phyloP scores from a whole-genome alignment of 202 grass and related monocot genomes.

The Digitaria exilis region DNA sequence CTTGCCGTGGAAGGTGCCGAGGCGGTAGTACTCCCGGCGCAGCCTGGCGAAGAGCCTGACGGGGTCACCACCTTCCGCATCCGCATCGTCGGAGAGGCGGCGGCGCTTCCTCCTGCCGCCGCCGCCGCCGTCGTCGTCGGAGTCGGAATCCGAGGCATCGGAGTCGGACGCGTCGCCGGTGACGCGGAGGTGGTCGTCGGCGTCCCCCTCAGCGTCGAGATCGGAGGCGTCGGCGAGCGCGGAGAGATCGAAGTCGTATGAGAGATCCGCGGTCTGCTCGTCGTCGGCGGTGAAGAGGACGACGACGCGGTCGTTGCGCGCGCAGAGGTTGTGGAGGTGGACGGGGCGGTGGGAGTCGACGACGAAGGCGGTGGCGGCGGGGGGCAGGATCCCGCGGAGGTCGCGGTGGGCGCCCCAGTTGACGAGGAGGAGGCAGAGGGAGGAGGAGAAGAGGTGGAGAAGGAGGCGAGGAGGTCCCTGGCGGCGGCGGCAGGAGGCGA shows the following conservation, averaged over 20 bases:
- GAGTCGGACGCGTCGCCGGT: constrained; percentile 39
- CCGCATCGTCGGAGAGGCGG: constrained; percentile 30
- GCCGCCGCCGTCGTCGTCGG: constrained; percentile 48
- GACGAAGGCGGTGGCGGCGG: constrained; percentile 52
- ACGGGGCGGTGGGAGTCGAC: constrained; percentile 80
- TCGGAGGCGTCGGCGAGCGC: constrained; percentile 81
- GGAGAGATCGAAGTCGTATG: constrained; percentile 81
- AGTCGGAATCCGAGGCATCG: constrained; percentile 54
- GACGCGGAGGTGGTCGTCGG: constrained; percentile 47
- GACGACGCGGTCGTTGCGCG: constrained; percentile 67
- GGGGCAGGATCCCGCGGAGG: constrained; percentile 49
- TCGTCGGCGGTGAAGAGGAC: constrained; percentile 80
- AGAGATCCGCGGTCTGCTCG: constrained; percentile 75
- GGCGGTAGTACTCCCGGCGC: constrained; percentile 68
- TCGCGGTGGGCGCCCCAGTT: constrained; percentile 88
- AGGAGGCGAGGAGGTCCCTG: constrained; percentile 37
- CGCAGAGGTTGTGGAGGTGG: constrained; percentile 85
- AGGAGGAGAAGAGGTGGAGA: too few species aligned
- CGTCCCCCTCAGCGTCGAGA: constrained; percentile 53
- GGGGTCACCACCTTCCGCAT: constrained; percentile 52
- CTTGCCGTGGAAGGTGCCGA: constrained; percentile 91
- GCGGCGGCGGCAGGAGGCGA: constrained; percentile 57
- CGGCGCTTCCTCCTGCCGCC: constrained; percentile 57
- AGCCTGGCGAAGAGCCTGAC: constrained; percentile 65
- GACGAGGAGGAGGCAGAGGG: constrained; percentile 53